Conservation (phyloP, 2,329 filamentous ascomycete genomes). For the Tolypocladium endophyticum region DNA sequence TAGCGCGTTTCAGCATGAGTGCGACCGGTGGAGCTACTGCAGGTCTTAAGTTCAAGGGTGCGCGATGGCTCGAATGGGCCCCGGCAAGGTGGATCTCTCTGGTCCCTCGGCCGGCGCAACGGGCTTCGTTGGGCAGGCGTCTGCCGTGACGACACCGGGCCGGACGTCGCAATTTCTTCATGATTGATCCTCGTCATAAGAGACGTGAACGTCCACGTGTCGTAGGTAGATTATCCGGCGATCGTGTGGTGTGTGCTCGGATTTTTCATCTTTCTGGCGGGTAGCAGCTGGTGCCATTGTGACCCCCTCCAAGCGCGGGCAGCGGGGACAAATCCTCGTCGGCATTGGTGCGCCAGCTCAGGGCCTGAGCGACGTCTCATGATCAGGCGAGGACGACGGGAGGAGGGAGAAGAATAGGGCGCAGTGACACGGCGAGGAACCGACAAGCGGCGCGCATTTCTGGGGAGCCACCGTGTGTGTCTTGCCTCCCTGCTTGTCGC, state of each 20-base stretch:
- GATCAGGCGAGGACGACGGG: not conserved
- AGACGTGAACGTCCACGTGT: not conserved
- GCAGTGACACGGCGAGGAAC: not conserved
- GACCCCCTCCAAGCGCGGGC: not conserved
- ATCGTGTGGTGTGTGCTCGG: not conserved
- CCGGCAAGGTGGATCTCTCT: not conserved
- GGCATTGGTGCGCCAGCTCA: not conserved
- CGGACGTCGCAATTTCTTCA: not conserved
- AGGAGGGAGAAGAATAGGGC: not conserved
- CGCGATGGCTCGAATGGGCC: not conserved
- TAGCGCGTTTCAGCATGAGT: slow-evolving; percentile 4
- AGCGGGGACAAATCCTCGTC: not conserved
- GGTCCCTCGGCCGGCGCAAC: not conserved
- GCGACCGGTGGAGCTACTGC: not conserved
- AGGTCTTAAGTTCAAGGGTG: not conserved
- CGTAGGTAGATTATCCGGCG: not conserved
- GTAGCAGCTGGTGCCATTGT: not conserved
- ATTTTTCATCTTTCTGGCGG: not conserved
- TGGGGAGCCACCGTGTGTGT: not conserved
- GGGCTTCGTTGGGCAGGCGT: not conserved
- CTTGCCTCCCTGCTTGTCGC: not conserved
- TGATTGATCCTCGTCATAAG: not conserved
- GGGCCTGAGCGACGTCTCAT: not conserved
- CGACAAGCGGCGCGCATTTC: not conserved
- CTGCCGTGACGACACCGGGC: not conserved